Evolutionary conservation across 805 yeast genomes (phyloP).

Genomic region (Wickerhamiella azyma): DNA sequence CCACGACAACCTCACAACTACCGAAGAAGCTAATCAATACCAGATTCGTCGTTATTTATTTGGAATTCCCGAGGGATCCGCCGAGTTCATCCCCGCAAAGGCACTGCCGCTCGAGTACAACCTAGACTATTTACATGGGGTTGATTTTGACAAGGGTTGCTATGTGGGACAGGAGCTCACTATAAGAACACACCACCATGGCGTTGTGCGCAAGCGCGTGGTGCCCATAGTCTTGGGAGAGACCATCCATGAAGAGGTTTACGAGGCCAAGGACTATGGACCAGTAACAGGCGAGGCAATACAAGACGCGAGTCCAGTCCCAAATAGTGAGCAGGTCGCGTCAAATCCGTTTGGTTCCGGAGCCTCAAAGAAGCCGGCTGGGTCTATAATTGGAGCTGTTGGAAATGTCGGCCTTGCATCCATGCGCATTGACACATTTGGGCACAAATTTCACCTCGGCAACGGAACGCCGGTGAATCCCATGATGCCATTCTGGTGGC

Average conservation of each 20-base stretch:
- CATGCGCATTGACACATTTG: slow-evolving; percentile 31
- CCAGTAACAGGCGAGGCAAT: slow-evolving; percentile 9
- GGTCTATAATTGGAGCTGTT: slow-evolving; percentile 42
- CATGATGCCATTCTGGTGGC: slow-evolving; percentile 67
- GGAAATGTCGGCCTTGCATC: slow-evolving; percentile 57
- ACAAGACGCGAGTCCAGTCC: slow-evolving; percentile 15
- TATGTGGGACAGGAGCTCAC: slow-evolving; percentile 94
- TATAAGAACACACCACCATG: slow-evolving; percentile 71
- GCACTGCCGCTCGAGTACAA: slow-evolving; percentile 73
- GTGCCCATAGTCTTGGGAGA: slow-evolving; percentile 45
- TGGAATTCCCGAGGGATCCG: slow-evolving; percentile 43
- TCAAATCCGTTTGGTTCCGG: slow-evolving; percentile 14
- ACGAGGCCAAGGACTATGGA: slow-evolving; percentile 11
- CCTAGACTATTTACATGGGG: slow-evolving; percentile 66
- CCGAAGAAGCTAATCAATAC: slow-evolving; percentile 23
- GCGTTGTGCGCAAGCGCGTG: slow-evolving; percentile 68
- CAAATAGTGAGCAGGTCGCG: slow-evolving; percentile 7
- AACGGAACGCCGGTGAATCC: slow-evolving; percentile 35
- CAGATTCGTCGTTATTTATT: slow-evolving; percentile 32
- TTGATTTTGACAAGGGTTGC: slow-evolving; percentile 86
- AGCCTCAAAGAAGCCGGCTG: slow-evolving; percentile 33
- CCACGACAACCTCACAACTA: slow-evolving; percentile 9
- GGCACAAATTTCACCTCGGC: slow-evolving; percentile 15
- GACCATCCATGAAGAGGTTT: slow-evolving; percentile 13
- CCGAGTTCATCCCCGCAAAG: slow-evolving; percentile 35